Base-by-base conservation (phyloP, 306 rosid genomes). In the Calophaca sinica region DNA sequence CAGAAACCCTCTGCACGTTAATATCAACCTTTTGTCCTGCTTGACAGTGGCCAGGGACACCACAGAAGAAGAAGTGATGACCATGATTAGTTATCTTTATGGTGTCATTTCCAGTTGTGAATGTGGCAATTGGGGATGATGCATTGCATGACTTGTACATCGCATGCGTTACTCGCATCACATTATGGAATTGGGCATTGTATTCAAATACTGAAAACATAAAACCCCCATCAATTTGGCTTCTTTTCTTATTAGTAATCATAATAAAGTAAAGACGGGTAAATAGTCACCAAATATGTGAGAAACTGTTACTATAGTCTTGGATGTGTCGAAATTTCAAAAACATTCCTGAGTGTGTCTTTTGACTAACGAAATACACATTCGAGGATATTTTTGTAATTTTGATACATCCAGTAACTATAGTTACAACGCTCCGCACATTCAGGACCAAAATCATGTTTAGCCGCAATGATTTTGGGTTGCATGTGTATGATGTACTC, bases 11-110 rank as follows among this genome's bases (percentile, higher is more conserved):
- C 4, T 75, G 81, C 38, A 85, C 96, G 8, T 92, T 89, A 29
- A 92, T 87, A 75, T 92, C 93, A 45, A 92, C 86, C 84, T 87
- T 92, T 67, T 88, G 96, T 11, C 97, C 93, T 15, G 89, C 81
- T 78, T 90, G 86, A 65, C 98, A 94, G 64, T 94, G 98, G 5
- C 98, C 97, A 8, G 96, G 96, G 13, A 90, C 90, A 1, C 97
- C 98, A 51, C 98, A 94, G 53, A 94, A 20, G 82, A 86, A 91
- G 79, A 86, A 91, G 62, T 94, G 96, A 55, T 94, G 97, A 51
- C 98, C 96, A 73, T 81, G 65, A 12, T 66, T 78, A 10, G 62
- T 85, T 70, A 94, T 82, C 9, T 76, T 68, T 44, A 90, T 83
- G 51, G 93, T 7, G 79, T 94, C 98, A 38, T 94, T 94, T 15